Percentiles rank a stretch among this genome's conserved stretches.
phyloP scores from a whole-genome alignment of 345 rosid genomes.

The Clarkia xantiana region DNA sequence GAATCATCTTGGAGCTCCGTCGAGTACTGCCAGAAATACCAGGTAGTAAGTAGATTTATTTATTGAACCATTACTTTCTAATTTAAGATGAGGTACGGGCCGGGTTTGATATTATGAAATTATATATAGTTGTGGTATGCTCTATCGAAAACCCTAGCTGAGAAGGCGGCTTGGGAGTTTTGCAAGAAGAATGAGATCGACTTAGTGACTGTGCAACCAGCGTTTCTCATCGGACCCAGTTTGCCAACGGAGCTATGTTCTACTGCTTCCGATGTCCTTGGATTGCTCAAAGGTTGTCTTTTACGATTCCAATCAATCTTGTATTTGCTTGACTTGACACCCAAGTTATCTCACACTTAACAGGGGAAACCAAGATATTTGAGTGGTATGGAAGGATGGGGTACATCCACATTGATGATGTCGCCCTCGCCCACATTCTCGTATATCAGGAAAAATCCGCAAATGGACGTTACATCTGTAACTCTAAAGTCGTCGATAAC shows the following conservation, averaged over 20 bases:
- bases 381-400: slow-evolving; percentile 86
- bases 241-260: slow-evolving; percentile 57
- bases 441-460: slow-evolving; percentile 42
- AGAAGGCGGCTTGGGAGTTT: slow-evolving; percentile 83
- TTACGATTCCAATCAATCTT: neutral
- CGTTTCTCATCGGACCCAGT: slow-evolving; percentile 72
- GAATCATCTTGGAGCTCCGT: slow-evolving; percentile 83
- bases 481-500: slow-evolving; percentile 40
- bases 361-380: slow-evolving; percentile 57
- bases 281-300: slow-evolving; percentile 51
- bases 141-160: slow-evolving; percentile 67
- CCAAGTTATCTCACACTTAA: neutral
- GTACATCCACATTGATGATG: slow-evolving; percentile 84
- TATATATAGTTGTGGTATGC: slow-evolving; percentile 34
- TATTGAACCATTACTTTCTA: neutral
- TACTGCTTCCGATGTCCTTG: slow-evolving; percentile 72
- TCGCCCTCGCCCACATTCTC: slow-evolving; percentile 60
- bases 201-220: slow-evolving; percentile 53
- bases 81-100: too few species aligned
- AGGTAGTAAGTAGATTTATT: too few species aligned
- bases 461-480: slow-evolving; percentile 54
- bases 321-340: neutral
- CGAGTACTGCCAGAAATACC: slow-evolving; percentile 51
- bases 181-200: slow-evolving; percentile 47
- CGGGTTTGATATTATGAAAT: too few species aligned